Evolutionary conservation across 1,139 yeast genomes (phyloP).

Genomic region (Saccharomyces hybrid): DNA sequence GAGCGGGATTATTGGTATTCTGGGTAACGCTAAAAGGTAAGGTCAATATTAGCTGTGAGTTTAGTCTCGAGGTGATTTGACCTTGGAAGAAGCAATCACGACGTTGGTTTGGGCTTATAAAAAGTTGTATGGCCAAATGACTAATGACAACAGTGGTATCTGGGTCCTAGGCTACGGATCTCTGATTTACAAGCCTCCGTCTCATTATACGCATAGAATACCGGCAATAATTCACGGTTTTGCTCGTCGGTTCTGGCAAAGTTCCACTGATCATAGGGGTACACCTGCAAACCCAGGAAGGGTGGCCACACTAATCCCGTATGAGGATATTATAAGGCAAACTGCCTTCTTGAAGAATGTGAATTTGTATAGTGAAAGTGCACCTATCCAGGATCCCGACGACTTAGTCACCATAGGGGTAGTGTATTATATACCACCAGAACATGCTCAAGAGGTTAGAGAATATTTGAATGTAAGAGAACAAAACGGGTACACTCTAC

Average conservation of each 20-base stretch:
- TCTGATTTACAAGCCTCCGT: slow-evolving; percentile 85
- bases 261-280: slow-evolving; percentile 84
- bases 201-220: slow-evolving; percentile 51
- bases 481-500: slow-evolving; percentile 78
- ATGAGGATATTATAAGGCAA: slow-evolving; percentile 42
- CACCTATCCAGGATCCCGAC: slow-evolving; percentile 31
- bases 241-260: slow-evolving; percentile 84
- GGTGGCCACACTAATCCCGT: slow-evolving; percentile 70
- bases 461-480: slow-evolving; percentile 74
- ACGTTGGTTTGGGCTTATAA: neutral
- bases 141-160: slow-evolving; percentile 29
- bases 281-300: slow-evolving; percentile 80
- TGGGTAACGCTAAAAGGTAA: neutral
- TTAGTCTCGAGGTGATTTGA: neutral
- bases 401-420: slow-evolving; percentile 69
- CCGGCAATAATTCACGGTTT: slow-evolving; percentile 73
- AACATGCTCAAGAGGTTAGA: slow-evolving; percentile 50
- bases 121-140: neutral
- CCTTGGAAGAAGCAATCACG: neutral
- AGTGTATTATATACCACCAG: slow-evolving; percentile 72
- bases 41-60: neutral
- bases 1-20: neutral
- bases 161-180: slow-evolving; percentile 95
- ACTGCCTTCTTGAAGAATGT: slow-evolving; percentile 27
- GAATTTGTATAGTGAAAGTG: neutral